Base-by-base conservation (phyloP, 2,329 filamentous ascomycete genomes). In the Alternaria solani region DNA sequence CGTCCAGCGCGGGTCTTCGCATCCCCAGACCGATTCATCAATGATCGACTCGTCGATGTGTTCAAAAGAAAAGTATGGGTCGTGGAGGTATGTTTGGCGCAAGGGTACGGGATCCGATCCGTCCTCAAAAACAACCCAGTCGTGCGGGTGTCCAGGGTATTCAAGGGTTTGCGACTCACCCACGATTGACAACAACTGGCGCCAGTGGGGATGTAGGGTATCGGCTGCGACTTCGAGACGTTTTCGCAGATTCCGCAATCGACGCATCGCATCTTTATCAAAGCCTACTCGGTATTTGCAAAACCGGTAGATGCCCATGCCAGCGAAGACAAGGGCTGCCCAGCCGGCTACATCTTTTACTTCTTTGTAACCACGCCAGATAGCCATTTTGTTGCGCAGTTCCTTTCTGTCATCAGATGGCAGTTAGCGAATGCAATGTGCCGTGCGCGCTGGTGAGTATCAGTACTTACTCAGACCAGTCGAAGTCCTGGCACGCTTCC, bases 281-380 rank as follows among this genome's bases (percentile, higher is more conserved):
- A 87, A 86, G 5, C 82, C 83, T 1, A 83, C 82, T 43, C 85
- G 81, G 68, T 87, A 87, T 68, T 88, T 88, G 81, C 85, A 87
- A 71, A 87, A 88, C 80, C 85, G 80, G 70, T 87, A 87, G 14
- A 88, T 81, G 2, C 86, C 85, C 75, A 84, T 84, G 34, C 86
- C 85, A 5, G 85, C 82, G 64, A 88, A 87, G 2, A 87, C 81
- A 4, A 88, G 78, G 11, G 83, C 80, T 2, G 81, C 82, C 85
- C 85, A 87, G 3, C 85, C 86, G 3, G 83, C 85, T 18, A 81
- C 80, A 51, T 86, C 82, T 72, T 86, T 84, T 65, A 88, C 86
- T 68, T 87, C 84, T 63, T 85, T 82, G 69, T 87, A 88, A 11
- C 86, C 85, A 53, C 84, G 81, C 86, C 86, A 87, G 57, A 87